Percentiles rank a stretch among this genome's conserved stretches.
phyloP scores from a whole-genome alignment of 805 yeast genomes.

The Wickerhamiella spandovensis region DNA sequence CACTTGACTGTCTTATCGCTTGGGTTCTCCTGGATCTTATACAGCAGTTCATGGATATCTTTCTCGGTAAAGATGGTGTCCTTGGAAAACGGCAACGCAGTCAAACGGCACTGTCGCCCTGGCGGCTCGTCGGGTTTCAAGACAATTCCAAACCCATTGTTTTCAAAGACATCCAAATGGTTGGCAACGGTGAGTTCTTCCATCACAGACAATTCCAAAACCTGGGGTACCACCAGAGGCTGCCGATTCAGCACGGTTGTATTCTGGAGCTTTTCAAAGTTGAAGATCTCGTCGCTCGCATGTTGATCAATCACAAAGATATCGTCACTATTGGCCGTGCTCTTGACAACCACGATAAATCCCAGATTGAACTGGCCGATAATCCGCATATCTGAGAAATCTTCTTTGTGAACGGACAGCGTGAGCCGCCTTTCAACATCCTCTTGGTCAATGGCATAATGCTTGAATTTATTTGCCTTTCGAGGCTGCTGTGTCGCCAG shows the following conservation, averaged over 20 bases:
- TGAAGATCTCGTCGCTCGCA: constrained; percentile 91
- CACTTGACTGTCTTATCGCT: constrained; percentile 39
- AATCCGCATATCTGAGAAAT: constrained; percentile 61
- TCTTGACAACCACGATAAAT: constrained; percentile 60
- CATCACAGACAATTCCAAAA: constrained; percentile 52
- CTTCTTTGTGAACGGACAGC: constrained; percentile 51
- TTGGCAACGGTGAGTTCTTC: constrained; percentile 67
- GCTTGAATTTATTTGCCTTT: constrained; percentile 6
- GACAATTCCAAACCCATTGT: constrained; percentile 63
- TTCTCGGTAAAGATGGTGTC: constrained; percentile 44
- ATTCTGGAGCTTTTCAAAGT: constrained; percentile 59
- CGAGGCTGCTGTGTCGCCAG: constrained; percentile 1
- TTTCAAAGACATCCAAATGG: constrained; percentile 40
- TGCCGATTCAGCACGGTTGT: constrained; percentile 52
- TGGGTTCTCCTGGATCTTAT: constrained; percentile 45
- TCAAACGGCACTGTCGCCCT: constrained; percentile 42
- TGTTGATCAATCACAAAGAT: constrained; percentile 91
- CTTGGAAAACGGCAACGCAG: constrained; percentile 63
- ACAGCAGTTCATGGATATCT: constrained; percentile 69
- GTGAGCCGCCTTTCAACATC: constrained; percentile 49
- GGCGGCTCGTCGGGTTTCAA: constrained; percentile 39
- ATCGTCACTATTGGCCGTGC: constrained; percentile 29
- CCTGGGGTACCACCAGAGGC: constrained; percentile 46
- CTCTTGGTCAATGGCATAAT: constrained; percentile 29
- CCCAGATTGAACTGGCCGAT: constrained; percentile 96